These are phyloP conservation scores for Plantago elongata DNA, from an alignment of 257 asterid species.

Conservation along the genomic window DNA sequence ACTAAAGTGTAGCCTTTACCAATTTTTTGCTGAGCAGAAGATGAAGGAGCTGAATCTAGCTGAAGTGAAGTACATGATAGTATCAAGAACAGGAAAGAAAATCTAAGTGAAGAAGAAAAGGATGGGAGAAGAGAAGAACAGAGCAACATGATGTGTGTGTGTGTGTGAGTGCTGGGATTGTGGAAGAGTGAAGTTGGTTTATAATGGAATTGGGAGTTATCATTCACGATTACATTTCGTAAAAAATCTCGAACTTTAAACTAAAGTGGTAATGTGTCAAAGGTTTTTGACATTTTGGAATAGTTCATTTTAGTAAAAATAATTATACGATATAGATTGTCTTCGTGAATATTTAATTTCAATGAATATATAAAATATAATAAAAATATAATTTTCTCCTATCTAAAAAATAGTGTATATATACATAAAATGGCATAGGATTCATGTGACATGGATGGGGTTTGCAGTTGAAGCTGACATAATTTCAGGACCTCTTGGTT, in stretches of 20 bases:
- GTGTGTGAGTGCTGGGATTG: neutral
- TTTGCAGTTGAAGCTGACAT: neutral
- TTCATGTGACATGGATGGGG: conserved; percentile 33
- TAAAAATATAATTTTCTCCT: too few relatives aligned
- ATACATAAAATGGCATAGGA: conserved; percentile 22
- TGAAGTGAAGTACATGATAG: conserved; percentile 16
- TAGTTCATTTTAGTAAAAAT: too few relatives aligned
- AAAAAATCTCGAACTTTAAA: too few relatives aligned
- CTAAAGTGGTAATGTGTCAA: too few relatives aligned
- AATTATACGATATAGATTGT: too few relatives aligned
- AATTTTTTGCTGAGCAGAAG: conserved; percentile 38
- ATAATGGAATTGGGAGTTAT: conserved; percentile 8
- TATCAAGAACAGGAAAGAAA: conserved; percentile 18
- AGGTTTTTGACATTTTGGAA: too few relatives aligned
- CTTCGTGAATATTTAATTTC: too few relatives aligned
- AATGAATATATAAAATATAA: too few relatives aligned
- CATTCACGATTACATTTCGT: too few relatives aligned
- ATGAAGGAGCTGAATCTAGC: conserved; percentile 21
- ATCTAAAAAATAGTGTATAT: too few relatives aligned
- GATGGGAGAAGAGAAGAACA: conserved; percentile 15
- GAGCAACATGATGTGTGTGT: conserved; percentile 1
- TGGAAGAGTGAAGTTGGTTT: conserved; percentile 2
- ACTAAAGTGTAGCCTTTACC: conserved; percentile 76
- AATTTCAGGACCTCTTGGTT: too few relatives aligned
- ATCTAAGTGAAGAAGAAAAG: conserved; percentile 13